Conservation (phyloP, 2,329 filamentous ascomycete genomes). For the Arthrobotrys sinensis region DNA sequence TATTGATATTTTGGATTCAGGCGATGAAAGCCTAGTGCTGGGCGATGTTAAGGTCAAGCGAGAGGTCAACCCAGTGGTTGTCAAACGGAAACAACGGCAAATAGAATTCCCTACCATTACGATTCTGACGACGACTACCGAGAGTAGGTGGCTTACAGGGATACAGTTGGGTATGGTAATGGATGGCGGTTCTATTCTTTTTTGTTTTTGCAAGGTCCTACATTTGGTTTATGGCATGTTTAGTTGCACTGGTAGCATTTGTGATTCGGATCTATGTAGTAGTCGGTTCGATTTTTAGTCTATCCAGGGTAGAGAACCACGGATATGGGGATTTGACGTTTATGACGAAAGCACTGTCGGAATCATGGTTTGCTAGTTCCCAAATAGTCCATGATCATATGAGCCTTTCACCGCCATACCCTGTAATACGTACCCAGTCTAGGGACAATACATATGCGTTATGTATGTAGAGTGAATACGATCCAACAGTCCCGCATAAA, state of each 20-base stretch:
- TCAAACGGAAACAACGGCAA: slow-evolving; percentile 34
- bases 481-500: neutral
- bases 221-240: too few species aligned
- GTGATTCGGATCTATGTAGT: too few species aligned
- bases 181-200: neutral
- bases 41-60: slow-evolving; percentile 18
- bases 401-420: neutral
- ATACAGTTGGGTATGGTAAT: neutral
- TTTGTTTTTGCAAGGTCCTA: neutral
- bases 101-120: neutral
- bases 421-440: neutral
- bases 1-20: slow-evolving; percentile 50
- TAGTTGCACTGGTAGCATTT: too few species aligned
- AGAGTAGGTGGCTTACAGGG: slow-evolving; percentile 12
- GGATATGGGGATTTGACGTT: too few species aligned
- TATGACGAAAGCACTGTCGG: neutral
- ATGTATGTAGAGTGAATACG: too few species aligned
- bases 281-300: too few species aligned
- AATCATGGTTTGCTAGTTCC: neutral
- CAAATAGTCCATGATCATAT: neutral
- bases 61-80: slow-evolving; percentile 7
- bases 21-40: slow-evolving; percentile 29
- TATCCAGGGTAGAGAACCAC: too few species aligned
- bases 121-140: slow-evolving; percentile 52
- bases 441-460: neutral